Conservation (phyloP, 2,329 filamentous ascomycete genomes). For the Nothophoma quercina region DNA sequence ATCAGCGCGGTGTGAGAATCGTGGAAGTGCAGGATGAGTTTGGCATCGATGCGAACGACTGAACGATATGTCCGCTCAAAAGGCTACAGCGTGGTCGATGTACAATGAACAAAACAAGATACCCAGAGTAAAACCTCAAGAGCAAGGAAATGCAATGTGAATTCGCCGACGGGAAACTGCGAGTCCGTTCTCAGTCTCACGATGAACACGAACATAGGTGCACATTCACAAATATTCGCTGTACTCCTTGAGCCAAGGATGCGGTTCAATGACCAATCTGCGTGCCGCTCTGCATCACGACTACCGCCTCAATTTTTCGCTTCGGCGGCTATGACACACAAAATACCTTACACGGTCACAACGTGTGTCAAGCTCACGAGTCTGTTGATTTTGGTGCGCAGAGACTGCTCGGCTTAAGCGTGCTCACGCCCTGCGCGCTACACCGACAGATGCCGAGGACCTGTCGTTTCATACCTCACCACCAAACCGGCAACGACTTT, state of each 20-base stretch:
- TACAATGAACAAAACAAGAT: background rate
- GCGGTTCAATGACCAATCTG: slow-evolving; percentile 23
- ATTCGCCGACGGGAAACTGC: background rate
- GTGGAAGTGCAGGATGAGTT: slow-evolving; percentile 59
- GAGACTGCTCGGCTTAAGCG: slow-evolving; percentile 14
- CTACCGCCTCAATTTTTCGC: slow-evolving; percentile 15
- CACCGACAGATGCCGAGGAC: slow-evolving; percentile 3
- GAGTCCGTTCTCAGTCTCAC: background rate
- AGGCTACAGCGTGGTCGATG: background rate
- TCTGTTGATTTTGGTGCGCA: slow-evolving; percentile 10
- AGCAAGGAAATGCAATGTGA: background rate
- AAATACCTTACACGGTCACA: slow-evolving; percentile 30
- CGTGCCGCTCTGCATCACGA: slow-evolving; percentile 15
- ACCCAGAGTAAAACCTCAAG: background rate
- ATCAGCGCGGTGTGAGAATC: slow-evolving; percentile 65
- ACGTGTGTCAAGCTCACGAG: slow-evolving; percentile 29
- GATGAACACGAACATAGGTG: slow-evolving; percentile 10
- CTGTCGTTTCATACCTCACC: slow-evolving; percentile 10
- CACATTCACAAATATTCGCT: slow-evolving; percentile 19
- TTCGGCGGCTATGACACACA: slow-evolving; percentile 32
- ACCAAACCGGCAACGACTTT: slow-evolving; percentile 6
- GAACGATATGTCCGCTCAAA: slow-evolving; percentile 29
- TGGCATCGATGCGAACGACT: slow-evolving; percentile 55
- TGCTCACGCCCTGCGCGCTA: slow-evolving; percentile 7
- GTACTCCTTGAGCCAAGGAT: slow-evolving; percentile 20